These are phyloP conservation scores for Ogataea methanolica DNA, from an alignment of 805 yeast genomes.

Conservation along the genomic window DNA sequence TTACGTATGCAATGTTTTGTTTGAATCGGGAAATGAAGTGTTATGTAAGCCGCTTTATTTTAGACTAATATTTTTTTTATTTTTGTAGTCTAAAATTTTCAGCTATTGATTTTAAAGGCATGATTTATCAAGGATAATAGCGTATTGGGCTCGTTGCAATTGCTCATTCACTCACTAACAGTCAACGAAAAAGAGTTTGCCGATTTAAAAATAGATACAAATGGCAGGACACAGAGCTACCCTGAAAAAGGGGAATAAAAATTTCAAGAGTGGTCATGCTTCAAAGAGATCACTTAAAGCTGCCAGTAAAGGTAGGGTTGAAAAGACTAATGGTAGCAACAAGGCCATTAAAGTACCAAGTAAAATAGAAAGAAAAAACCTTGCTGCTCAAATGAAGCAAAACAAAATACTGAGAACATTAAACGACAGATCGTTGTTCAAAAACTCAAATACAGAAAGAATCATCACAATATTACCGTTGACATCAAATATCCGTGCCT, in stretches of 20 bases:
- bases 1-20: too few species aligned
- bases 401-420: slow-evolving; percentile 62
- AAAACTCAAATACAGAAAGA: slow-evolving; percentile 69
- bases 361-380: slow-evolving; percentile 68
- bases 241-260: slow-evolving; percentile 77
- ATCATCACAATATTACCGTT: slow-evolving; percentile 78
- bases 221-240: slow-evolving; percentile 86
- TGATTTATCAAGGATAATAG: too few species aligned
- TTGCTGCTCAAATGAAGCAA: slow-evolving; percentile 70
- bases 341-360: slow-evolving; percentile 36
- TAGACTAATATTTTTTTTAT: too few species aligned
- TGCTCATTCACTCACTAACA: not conserved
- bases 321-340: slow-evolving; percentile 43
- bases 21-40: too few species aligned
- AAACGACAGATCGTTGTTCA: slow-evolving; percentile 61
- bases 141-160: too few species aligned
- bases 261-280: slow-evolving; percentile 88
- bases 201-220: not conserved
- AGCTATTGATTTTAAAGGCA: too few species aligned
- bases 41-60: too few species aligned
- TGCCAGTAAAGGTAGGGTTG: slow-evolving; percentile 81
- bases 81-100: too few species aligned
- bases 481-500: slow-evolving; percentile 61
- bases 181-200: not conserved
- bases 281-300: slow-evolving; percentile 85